Base-by-base conservation (phyloP, 257 asterid genomes). In the Asclepias syriaca region DNA sequence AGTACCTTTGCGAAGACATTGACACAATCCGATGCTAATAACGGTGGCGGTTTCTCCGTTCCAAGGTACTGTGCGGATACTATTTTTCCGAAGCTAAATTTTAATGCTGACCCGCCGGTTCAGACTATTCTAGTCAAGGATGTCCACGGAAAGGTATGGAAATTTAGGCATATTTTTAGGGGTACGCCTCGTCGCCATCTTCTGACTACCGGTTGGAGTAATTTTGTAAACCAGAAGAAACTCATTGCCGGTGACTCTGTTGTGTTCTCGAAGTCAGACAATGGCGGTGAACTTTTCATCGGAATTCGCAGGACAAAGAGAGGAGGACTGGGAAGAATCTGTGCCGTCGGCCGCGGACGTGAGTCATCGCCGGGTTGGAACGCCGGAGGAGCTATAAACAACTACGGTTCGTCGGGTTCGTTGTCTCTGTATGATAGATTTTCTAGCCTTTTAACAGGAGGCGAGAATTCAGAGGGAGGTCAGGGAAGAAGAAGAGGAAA, bases 61-160 rank as follows among this genome's bases (percentile, higher is more conserved):
- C 97, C 97, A 0, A 70, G 96, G 40, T 90, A 90, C 58, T 90
- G 97, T 49, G 97, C 97, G 4, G 97, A 90, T 84, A 90, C 96
- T 18, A 88, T 90, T 16, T 90, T 90, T 37, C 97, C 97, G 0
- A 73, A 87, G 76, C 67, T 90, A 82, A 93, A 90, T 84, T 88
- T 88, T 81, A 77, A 88, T 13, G 89, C 96, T 37, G 97, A 88
- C 27, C 96, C 97, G 21, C 97, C 97, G 0, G 93, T 88, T 54
- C 97, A 90, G 89, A 88, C 89, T 2, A 75, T 90, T 73, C 67
- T 87, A 71, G 96, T 83, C 43, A 83, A 87, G 80, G 97, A 90
- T 78, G 91, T 90, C 22, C 97, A 90, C 19, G 93, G 93, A 3
- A 84, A 53, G 77, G 66, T 75, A 66, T 90, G 93, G 91, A 88